Evolutionary conservation across 768 basidiomycete genomes (phyloP).

Genomic region (Psilocybe azurescens): DNA sequence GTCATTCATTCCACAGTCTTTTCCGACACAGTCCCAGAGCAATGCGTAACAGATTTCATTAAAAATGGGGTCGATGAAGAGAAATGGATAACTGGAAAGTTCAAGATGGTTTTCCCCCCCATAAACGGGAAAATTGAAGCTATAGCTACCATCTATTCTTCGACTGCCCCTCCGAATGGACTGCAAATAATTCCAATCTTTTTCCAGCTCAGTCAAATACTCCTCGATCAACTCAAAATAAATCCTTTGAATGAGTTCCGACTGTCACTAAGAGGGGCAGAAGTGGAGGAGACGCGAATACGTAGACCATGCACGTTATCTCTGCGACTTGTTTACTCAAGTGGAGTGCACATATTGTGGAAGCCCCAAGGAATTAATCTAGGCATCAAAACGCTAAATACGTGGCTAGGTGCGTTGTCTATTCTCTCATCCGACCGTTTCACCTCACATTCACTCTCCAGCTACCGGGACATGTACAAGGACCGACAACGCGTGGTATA

Average conservation of each 20-base stretch:
- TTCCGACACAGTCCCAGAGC: slow-evolving; percentile 13
- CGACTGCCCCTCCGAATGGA: neutral
- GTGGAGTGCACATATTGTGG: slow-evolving; percentile 37
- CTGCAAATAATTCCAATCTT: slow-evolving; percentile 14
- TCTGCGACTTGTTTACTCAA: slow-evolving; percentile 44
- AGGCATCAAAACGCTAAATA: slow-evolving; percentile 28
- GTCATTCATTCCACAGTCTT: neutral
- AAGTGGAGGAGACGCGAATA: slow-evolving; percentile 35
- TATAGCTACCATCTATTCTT: slow-evolving; percentile 10
- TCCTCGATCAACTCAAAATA: slow-evolving; percentile 43
- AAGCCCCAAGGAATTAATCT: slow-evolving; percentile 16
- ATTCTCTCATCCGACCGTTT: neutral
- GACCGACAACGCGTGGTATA: slow-evolving; percentile 18
- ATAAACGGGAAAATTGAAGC: slow-evolving; percentile 13
- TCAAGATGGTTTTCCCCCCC: slow-evolving; percentile 22
- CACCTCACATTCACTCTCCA: neutral
- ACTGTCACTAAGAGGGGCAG: slow-evolving; percentile 53
- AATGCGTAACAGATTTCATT: slow-evolving; percentile 20
- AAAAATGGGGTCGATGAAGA: slow-evolving; percentile 22
- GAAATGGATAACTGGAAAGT: slow-evolving; percentile 23
- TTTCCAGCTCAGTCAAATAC: slow-evolving; percentile 29
- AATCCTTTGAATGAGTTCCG: slow-evolving; percentile 45
- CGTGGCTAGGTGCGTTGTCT: slow-evolving; percentile 31
- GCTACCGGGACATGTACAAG: neutral
- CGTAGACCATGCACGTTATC: slow-evolving; percentile 35